Conservation (phyloP, 2,329 filamentous ascomycete genomes). For the Grosmannia serpens region DNA sequence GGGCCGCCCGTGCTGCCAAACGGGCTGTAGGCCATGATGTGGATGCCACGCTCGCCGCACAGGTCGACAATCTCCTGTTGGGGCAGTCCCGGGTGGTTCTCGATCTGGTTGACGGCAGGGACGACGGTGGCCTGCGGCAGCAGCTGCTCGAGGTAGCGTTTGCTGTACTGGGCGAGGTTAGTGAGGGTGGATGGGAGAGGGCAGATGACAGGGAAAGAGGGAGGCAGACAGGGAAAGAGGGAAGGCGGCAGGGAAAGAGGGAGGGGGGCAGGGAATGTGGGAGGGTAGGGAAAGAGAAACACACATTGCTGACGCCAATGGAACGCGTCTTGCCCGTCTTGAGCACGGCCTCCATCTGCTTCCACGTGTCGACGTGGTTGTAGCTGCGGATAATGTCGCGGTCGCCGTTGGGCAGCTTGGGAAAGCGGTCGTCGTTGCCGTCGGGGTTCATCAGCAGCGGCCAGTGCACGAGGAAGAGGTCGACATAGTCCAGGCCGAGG, state of each 20-base stretch:
- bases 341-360: conserved; percentile 58
- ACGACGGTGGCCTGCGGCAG: conserved; percentile 39
- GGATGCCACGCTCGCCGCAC: conserved; percentile 56
- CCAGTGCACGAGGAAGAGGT: conserved; percentile 78
- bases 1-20: conserved; percentile 53
- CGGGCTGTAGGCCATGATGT: conserved; percentile 63
- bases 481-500: conserved; percentile 69
- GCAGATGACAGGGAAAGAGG: not conserved
- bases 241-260: not conserved
- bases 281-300: conserved; percentile 8
- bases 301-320: conserved; percentile 45
- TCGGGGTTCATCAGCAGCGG: conserved; percentile 70
- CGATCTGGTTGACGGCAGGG: conserved; percentile 61
- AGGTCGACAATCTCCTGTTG: conserved; percentile 62
- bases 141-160: conserved; percentile 42
- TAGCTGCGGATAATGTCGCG: conserved; percentile 60
- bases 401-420: conserved; percentile 59
- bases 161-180: conserved; percentile 33
- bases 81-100: conserved; percentile 60
- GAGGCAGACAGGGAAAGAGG: not conserved
- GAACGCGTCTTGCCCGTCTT: conserved; percentile 43
- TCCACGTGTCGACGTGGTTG: conserved; percentile 68
- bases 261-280: not conserved
- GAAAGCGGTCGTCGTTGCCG: conserved; percentile 63
- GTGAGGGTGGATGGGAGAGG: not conserved